phyloP scores from a whole-genome alignment of 2,329 filamentous ascomycete species.

The Exophiala phaeomuriformis region DNA sequence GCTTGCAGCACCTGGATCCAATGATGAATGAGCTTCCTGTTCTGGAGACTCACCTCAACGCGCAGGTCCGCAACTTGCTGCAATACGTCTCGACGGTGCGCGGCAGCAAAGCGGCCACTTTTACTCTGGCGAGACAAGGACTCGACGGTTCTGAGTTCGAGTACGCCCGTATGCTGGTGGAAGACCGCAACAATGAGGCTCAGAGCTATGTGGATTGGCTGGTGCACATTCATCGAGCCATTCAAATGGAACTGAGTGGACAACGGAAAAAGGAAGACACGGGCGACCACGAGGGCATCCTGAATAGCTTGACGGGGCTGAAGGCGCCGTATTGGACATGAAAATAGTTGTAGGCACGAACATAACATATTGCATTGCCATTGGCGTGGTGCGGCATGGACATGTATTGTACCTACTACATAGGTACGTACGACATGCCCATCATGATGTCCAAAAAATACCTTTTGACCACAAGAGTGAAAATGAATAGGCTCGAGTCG shows the following conservation, averaged over 20 bases:
- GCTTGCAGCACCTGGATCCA: conserved; percentile 69
- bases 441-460: no score
- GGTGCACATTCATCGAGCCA: conserved; percentile 85
- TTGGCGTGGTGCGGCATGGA: neutral
- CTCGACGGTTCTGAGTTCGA: conserved; percentile 94
- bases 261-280: conserved; percentile 40
- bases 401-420: neutral
- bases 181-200: conserved; percentile 95
- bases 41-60: conserved; percentile 85
- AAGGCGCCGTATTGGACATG: conserved; percentile 41
- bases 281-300: conserved; percentile 35
- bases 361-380: no score
- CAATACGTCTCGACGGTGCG: conserved; percentile 75
- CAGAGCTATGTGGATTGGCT: conserved; percentile 98
- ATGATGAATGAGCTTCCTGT: conserved; percentile 74
- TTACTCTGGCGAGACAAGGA: conserved; percentile 86
- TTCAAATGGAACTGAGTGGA: conserved; percentile 69
- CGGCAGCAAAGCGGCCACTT: conserved; percentile 77
- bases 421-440: no score
- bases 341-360: no score
- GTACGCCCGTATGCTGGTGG: conserved; percentile 82
- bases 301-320: conserved; percentile 41
- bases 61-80: conserved; percentile 86
- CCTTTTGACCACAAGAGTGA: no score
- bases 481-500: no score